phyloP scores from a whole-genome alignment of 768 basidiomycete genomes.

The Russula lepida region DNA sequence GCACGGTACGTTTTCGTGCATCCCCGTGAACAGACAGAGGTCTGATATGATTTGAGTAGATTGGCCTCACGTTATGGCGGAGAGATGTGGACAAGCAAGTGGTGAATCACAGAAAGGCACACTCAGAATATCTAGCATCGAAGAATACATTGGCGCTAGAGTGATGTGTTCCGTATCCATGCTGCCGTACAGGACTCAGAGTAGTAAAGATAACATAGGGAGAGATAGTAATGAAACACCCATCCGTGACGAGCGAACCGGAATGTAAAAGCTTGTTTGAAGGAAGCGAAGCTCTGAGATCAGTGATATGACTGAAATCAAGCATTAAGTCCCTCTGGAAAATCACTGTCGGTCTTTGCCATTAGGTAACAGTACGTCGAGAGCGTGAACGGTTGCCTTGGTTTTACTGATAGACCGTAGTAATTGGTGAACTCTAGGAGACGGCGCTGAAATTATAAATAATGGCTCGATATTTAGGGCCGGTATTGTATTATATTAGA shows the following conservation, averaged over 20 bases:
- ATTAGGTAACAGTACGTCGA: conserved; percentile 55
- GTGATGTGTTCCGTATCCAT: background rate
- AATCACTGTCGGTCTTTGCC: conserved; percentile 64
- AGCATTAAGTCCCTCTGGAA: conserved; percentile 68
- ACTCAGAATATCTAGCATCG: conserved; percentile 29
- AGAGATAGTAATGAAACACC: too few relatives aligned
- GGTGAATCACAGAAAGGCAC: conserved; percentile 29
- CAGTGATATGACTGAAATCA: conserved; percentile 26
- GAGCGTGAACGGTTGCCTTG: conserved; percentile 46
- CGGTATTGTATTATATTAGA: too few relatives aligned
- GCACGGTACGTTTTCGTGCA: conserved; percentile 30
- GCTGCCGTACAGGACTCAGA: background rate
- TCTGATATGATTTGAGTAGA: conserved; percentile 23
- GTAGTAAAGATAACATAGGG: background rate
- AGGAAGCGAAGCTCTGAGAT: conserved; percentile 39
- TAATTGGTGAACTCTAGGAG: conserved; percentile 37
- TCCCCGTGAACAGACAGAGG: background rate
- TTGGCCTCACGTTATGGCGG: conserved; percentile 36
- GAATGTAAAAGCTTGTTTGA: conserved; percentile 30
- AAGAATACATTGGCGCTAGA: conserved; percentile 9
- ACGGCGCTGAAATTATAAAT: background rate
- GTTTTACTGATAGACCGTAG: conserved; percentile 56
- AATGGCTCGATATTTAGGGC: conserved; percentile 23
- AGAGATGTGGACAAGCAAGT: conserved; percentile 31
- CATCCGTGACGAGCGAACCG: too few relatives aligned